These are phyloP conservation scores for Populus nigra DNA, from an alignment of 345 rosid species.

Conservation along the genomic window DNA sequence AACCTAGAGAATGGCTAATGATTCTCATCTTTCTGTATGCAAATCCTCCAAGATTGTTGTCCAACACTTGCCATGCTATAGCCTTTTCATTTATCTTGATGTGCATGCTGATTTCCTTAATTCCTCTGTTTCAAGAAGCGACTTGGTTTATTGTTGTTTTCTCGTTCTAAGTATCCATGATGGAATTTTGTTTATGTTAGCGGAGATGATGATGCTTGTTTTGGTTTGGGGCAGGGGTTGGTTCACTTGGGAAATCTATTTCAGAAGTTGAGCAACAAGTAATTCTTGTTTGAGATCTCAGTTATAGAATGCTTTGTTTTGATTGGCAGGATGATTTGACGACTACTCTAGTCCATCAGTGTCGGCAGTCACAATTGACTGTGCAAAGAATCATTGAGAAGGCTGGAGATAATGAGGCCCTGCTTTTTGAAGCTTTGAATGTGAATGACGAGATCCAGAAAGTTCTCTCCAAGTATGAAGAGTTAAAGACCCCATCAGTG, in stretches of 20 bases:
- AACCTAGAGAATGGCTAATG: no score
- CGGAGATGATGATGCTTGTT: no score
- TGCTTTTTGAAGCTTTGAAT: constrained; percentile 88
- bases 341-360: constrained; percentile 66
- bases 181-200: no score
- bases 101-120: no score
- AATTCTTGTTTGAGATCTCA: background rate
- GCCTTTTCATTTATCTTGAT: no score
- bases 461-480: constrained; percentile 67
- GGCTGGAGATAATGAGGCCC: constrained; percentile 74
- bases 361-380: constrained; percentile 56
- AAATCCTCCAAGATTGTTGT: no score
- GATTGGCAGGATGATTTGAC: constrained; percentile 76
- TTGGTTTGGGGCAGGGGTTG: no score
- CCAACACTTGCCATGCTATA: no score
- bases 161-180: no score
- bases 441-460: constrained; percentile 87
- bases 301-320: background rate
- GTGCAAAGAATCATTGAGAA: constrained; percentile 81
- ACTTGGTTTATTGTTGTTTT: no score
- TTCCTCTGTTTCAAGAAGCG: no score
- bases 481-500: constrained; percentile 51
- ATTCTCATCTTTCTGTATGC: no score
- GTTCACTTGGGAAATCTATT: background rate
- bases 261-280: background rate